Conservation (phyloP, 2,329 filamentous ascomycete species). For the Ilyonectria mors-panacis region DNA sequence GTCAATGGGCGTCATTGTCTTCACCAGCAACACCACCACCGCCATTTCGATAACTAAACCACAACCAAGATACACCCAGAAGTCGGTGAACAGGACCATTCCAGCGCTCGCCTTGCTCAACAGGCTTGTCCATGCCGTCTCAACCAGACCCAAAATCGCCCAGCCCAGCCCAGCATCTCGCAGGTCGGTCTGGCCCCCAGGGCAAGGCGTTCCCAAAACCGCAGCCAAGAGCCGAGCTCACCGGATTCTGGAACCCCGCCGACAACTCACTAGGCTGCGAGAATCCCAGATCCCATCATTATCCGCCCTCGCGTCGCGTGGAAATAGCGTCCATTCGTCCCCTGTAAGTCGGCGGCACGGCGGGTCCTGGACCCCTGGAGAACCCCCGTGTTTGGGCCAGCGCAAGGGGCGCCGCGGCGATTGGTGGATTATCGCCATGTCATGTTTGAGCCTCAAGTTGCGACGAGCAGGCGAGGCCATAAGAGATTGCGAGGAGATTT, state of each 20-base stretch:
- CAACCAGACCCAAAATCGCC: neutral
- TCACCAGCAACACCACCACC: too few species aligned
- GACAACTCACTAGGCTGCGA: conserved; percentile 8
- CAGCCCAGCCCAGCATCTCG: neutral
- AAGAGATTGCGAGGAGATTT: conserved; percentile 29
- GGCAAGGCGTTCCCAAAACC: conserved; percentile 24
- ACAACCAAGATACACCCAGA: too few species aligned
- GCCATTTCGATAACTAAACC: too few species aligned
- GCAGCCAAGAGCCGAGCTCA: conserved; percentile 45
- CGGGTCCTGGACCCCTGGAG: conserved; percentile 22
- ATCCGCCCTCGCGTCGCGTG: neutral
- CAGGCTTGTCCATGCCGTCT: neutral
- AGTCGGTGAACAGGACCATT: neutral
- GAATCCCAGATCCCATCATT: neutral
- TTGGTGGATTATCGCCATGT: conserved; percentile 46
- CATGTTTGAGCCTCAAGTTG: conserved; percentile 49
- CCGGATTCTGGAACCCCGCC: conserved; percentile 48
- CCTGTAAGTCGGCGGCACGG: neutral
- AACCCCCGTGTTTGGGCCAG: conserved; percentile 43
- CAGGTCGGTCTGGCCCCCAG: neutral
- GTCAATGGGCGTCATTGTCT: too few species aligned
- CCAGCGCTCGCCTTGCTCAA: neutral
- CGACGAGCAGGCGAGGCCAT: conserved; percentile 16
- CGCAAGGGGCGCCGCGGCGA: conserved; percentile 44
- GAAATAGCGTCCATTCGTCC: neutral